These are phyloP conservation scores for Tubosaeta brunneosetosa DNA, from an alignment of 768 basidiomycete species.

Conservation along the genomic window DNA sequence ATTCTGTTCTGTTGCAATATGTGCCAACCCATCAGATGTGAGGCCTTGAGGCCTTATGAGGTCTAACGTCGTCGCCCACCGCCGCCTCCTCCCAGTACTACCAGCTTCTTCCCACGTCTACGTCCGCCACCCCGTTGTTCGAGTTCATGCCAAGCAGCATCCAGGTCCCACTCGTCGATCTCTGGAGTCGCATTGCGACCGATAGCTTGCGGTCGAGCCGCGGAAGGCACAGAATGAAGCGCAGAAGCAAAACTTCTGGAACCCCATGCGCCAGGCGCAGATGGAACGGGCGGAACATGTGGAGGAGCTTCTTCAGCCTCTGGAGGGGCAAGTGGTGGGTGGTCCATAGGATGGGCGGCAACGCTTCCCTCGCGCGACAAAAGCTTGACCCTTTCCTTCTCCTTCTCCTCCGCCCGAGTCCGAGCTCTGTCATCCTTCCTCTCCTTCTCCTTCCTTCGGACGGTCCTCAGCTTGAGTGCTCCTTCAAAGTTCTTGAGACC, in stretches of 20 bases:
- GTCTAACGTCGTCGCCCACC: conserved; percentile 45
- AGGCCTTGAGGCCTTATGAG: no score
- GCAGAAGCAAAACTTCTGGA: conserved; percentile 79
- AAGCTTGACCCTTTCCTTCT: conserved; percentile 49
- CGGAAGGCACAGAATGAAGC: conserved; percentile 46
- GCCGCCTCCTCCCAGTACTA: conserved; percentile 67
- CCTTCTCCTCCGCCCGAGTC: conserved; percentile 69
- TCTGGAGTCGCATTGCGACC: conserved; percentile 26
- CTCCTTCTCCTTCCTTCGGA: conserved; percentile 74
- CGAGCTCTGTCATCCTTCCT: conserved; percentile 86
- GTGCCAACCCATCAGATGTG: not conserved
- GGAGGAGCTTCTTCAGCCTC: conserved; percentile 14
- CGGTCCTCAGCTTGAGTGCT: conserved; percentile 68
- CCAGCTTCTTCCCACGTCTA: conserved; percentile 59
- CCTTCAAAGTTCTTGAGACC: conserved; percentile 81
- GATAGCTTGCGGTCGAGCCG: conserved; percentile 42
- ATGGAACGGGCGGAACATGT: conserved; percentile 7
- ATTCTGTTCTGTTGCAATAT: not conserved
- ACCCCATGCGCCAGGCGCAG: conserved; percentile 65
- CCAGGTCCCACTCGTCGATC: conserved; percentile 66
- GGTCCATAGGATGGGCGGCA: conserved; percentile 4
- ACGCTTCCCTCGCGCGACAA: conserved; percentile 19
- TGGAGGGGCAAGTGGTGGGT: conserved; percentile 1
- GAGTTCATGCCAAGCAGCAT: conserved; percentile 77
- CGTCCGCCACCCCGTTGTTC: conserved; percentile 55